Base-by-base conservation (phyloP, 1,284 basidiomycete species). In the Cutaneotrichosporon sp. region DNA sequence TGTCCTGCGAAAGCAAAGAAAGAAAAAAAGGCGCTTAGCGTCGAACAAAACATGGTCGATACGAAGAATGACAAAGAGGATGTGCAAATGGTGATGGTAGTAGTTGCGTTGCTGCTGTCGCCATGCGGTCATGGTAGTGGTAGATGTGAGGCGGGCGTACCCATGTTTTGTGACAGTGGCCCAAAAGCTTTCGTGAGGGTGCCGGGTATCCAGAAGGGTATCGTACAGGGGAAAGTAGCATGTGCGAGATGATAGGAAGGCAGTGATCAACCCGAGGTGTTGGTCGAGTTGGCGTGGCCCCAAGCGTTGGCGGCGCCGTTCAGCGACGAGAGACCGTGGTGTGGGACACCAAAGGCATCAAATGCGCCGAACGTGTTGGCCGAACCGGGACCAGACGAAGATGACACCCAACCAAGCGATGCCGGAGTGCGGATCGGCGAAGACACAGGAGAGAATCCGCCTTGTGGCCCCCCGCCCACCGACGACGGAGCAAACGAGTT, bases 381-480 rank as follows among this genome's bases (percentile, higher is more conserved):
- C 10, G 54, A 51, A n/a, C 38, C 18, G 26, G 55, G 52, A 34
- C 48, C 51, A 4, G 45, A 34, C 15, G 55, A 56, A 4, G 53
- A 55, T 23, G 63, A 63, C 1, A 69, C 59, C 70, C 70, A 72
- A 45, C 60, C 60, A 36, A 67, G 62, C 12, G 61, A 63, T 4
- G 63, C 65, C 1, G 68, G 70, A 0, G 69, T 70, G 9, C 68
- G 52, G 46, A 70, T 69, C 10, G 69, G 69, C 26, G 66, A 66
- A 1, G 64, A 64, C 15, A 72, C 64, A 2, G 69, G 69, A 7
- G 64, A 67, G 46, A 71, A 67, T 4, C 60, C 54, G 39, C 54
- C 51, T 8, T 46, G 45, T 5, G 7, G 7, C 7, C 26, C 26
- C 7, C 26, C 26, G 26, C 26, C 26, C 1, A 49, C 52, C 4